These are phyloP conservation scores for Chrysophaeum taylorii DNA, from an alignment of 352 stramenopile species.

Conservation along the genomic window DNA sequence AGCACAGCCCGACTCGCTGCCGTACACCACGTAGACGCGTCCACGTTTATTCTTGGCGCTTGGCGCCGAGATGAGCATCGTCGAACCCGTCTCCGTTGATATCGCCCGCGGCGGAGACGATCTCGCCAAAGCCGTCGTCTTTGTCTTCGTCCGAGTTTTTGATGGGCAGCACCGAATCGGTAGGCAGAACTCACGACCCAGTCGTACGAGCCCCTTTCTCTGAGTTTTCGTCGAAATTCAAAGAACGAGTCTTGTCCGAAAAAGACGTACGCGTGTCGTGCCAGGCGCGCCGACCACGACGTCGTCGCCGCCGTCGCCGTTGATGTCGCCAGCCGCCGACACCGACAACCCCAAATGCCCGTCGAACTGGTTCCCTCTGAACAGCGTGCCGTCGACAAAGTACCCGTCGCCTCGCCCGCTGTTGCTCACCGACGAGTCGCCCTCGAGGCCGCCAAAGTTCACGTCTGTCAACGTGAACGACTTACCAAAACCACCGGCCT, in stretches of 20 bases:
- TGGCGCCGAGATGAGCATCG: not conserved
- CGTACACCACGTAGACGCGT: conserved; percentile 10
- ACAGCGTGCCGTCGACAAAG: not conserved
- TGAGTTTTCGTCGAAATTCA: not conserved
- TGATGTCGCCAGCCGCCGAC: not conserved
- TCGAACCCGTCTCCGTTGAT: conserved; percentile 16
- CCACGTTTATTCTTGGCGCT: not conserved
- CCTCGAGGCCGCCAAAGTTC: conserved; percentile 4
- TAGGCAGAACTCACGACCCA: not conserved
- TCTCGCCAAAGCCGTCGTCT: not conserved
- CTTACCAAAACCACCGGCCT: not conserved
- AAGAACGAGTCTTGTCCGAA: not conserved
- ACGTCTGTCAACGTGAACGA: not conserved
- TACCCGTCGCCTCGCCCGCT: not conserved
- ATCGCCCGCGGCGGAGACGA: conserved; percentile 4
- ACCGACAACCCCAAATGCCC: not conserved
- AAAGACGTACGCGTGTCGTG: not conserved
- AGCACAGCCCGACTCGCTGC: not conserved
- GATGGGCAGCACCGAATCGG: not conserved
- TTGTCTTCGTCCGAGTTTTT: not conserved
- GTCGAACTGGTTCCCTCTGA: not conserved
- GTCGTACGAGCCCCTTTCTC: not conserved
- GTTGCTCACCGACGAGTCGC: not conserved
- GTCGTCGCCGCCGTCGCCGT: conserved; percentile 6
- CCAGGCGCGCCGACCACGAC: not conserved